Conservation (phyloP, 768 basidiomycete species). For the Myochromella boudieri region DNA sequence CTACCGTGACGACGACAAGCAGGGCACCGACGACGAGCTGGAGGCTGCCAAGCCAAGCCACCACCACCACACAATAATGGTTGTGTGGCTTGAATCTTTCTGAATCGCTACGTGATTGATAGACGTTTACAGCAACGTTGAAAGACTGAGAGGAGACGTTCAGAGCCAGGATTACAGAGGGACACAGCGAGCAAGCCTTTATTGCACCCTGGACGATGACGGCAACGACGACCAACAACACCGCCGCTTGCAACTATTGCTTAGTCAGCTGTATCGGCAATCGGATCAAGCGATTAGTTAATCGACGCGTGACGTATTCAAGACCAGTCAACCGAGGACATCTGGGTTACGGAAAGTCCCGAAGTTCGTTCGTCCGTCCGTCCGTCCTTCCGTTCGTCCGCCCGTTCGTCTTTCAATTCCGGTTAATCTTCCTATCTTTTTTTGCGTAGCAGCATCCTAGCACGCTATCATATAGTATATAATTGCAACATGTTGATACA, state of each 20-base stretch:
- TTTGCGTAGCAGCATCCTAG: too few relatives aligned
- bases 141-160: not conserved
- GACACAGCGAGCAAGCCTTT: not conserved
- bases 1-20: not conserved
- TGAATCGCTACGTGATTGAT: not conserved
- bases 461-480: too few relatives aligned
- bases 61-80: not conserved
- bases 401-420: conserved; percentile 35
- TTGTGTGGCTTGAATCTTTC: not conserved
- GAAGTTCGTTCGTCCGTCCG: not conserved
- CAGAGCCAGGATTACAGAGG: too few relatives aligned
- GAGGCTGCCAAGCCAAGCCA: not conserved
- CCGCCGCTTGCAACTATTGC: not conserved
- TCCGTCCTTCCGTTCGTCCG: not conserved
- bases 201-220: not conserved
- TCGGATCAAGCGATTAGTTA: not conserved
- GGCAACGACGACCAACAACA: not conserved
- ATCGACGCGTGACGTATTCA: not conserved
- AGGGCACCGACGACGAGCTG: not conserved
- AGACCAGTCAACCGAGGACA: not conserved
- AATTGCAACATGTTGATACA: too few relatives aligned
- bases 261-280: not conserved
- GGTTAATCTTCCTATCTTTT: conserved; percentile 36
- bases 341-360: too few relatives aligned
- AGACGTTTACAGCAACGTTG: not conserved